These are phyloP conservation scores for Amanita pseudoporphyria DNA, from an alignment of 768 basidiomycete genomes.

Conservation along the genomic window DNA sequence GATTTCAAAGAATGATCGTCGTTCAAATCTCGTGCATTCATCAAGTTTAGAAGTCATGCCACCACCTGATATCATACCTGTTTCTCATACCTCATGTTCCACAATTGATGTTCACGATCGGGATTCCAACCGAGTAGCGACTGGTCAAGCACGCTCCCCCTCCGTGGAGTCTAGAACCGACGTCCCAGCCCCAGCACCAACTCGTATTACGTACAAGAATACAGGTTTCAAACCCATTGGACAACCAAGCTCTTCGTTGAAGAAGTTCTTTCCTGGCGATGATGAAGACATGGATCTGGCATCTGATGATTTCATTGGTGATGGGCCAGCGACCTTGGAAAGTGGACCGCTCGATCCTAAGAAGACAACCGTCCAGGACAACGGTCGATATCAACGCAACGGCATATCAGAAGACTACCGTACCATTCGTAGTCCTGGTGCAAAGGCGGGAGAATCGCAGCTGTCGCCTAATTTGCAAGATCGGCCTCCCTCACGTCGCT, in stretches of 20 bases:
- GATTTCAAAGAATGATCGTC: constrained; percentile 4
- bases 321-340: constrained; percentile 10
- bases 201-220: constrained; percentile 24
- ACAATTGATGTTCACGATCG: background rate
- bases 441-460: background rate
- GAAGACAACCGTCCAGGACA: background rate
- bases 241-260: constrained; percentile 46
- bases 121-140: background rate
- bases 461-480: background rate
- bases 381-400: background rate
- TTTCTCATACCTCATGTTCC: constrained; percentile 6
- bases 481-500: background rate
- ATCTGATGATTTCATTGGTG: constrained; percentile 13
- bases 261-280: constrained; percentile 76
- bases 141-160: background rate
- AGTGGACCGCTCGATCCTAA: background rate
- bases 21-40: background rate
- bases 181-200: constrained; percentile 6
- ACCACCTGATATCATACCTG: constrained; percentile 9
- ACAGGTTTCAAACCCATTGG: constrained; percentile 63
- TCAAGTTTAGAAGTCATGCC: constrained; percentile 22
- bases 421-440: background rate
- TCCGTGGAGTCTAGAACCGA: background rate
- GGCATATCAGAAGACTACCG: background rate
- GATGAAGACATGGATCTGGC: constrained; percentile 54